Conservation (phyloP, 805 yeast genomes). For the Barnettozyma botsteinii region DNA sequence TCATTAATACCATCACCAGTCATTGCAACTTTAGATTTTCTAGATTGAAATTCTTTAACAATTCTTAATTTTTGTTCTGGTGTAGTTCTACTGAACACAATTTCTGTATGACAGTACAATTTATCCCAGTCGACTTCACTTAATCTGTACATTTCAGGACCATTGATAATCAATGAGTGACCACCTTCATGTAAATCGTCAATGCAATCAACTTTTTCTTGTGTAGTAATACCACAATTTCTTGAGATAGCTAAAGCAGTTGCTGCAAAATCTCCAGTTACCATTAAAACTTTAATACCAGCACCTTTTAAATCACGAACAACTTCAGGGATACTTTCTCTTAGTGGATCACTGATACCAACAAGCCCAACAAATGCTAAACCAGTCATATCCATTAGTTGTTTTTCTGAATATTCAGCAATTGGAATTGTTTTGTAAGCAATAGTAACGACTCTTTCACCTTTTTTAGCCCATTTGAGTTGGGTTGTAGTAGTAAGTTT, state of each 20-base stretch:
- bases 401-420: conserved; percentile 8
- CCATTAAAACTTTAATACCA: conserved; percentile 38
- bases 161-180: conserved; percentile 27
- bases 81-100: conserved; percentile 31
- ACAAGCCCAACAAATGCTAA: conserved; percentile 33
- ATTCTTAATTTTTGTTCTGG: conserved; percentile 50
- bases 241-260: conserved; percentile 47
- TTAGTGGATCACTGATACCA: conserved; percentile 41
- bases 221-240: conserved; percentile 33
- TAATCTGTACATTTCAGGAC: conserved; percentile 28
- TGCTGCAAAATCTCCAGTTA: conserved; percentile 49
- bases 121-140: conserved; percentile 39
- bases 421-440: conserved; percentile 28
- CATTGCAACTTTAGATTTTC: conserved; percentile 83
- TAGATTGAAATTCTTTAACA: conserved; percentile 42
- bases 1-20: conserved; percentile 92
- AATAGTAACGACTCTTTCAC: conserved; percentile 36
- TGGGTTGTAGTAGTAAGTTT: conserved; percentile 23
- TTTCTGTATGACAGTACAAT: conserved; percentile 32
- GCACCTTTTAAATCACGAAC: conserved; percentile 31
- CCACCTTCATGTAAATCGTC: conserved; percentile 22
- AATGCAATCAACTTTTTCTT: conserved; percentile 16
- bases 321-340: conserved; percentile 31
- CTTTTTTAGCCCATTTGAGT: conserved; percentile 31
- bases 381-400: conserved; percentile 9